Evolutionary conservation across 1,139 yeast species (phyloP), one percentile per base, ranked within the genome.

Genomic region (Saccharomycopsis hybrid): DNA sequence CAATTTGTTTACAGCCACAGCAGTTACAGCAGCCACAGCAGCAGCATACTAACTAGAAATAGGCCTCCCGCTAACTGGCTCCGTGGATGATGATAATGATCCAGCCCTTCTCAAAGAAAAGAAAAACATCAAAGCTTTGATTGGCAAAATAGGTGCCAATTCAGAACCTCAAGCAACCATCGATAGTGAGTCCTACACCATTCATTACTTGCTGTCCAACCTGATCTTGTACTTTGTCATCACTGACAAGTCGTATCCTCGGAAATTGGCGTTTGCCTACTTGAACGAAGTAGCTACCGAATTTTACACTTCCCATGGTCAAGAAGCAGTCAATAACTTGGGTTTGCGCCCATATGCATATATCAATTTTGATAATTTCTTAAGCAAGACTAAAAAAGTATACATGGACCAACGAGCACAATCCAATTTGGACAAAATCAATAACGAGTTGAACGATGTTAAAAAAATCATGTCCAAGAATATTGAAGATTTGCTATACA

Each of bases 401-500:
- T 92, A 90, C 65, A 89, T 86, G 59, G 97, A 92, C 65, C 87
- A 90, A 56, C 76, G 96, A 54, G 96, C 96, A 0, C 94, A 89
- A 57, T 80, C 83, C 44, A 92, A 89, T 61, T 72, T 92, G 61
- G 97, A 92, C 66, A 82, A 80, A 62, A 72, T 92, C 58, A 89
- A 90, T 66, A 78, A 79, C 48, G 98, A 94, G 60, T 73, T 92
- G 58, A 89, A 86, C 48, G 98, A 94, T 60, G 98, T 94, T 46
- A 89, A 92, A 59, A 81, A 86, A 59, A 95, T 92, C 53, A 87
- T 92, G 96, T 88, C 96, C 53, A 90, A 90, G 61, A 92, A 92
- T 65, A 92, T 92, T 53, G 97, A 92, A 64, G 98, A 92, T 65
- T 71, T 92, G 60, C 73, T 92, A 44, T 90, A 92, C 67, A 77